Percentiles rank a stretch among this genome's conserved stretches.
These are phyloP conservation scores for Tetratostichococcus sp. DNA, from an alignment of 139 green algal species.

Conservation along the genomic window DNA sequence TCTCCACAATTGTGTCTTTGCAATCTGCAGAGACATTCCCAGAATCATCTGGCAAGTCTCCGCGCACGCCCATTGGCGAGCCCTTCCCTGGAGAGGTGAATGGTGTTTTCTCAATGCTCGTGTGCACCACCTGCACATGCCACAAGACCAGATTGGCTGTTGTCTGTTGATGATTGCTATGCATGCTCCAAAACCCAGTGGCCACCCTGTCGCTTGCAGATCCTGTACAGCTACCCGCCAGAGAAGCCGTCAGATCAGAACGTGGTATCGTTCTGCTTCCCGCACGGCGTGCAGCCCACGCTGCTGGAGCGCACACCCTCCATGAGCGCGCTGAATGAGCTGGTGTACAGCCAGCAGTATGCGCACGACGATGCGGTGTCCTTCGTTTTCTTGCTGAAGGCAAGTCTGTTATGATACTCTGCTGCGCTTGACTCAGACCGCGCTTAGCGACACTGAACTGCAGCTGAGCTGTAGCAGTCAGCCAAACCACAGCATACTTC, in stretches of 20 bases:
- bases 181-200: too few relatives aligned
- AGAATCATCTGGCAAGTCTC: background rate
- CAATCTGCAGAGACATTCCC: background rate
- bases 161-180: too few relatives aligned
- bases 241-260: conserved; percentile 23
- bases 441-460: too few relatives aligned
- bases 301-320: conserved; percentile 63
- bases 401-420: background rate
- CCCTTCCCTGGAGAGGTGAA: background rate
- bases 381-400: conserved; percentile 78
- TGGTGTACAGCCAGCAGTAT: conserved; percentile 66
- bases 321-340: conserved; percentile 63
- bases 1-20: too few relatives aligned
- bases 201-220: too few relatives aligned
- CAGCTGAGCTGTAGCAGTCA: too few relatives aligned
- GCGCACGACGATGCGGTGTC: conserved; percentile 44
- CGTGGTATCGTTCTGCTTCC: conserved; percentile 76
- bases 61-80: background rate
- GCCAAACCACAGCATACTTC: too few relatives aligned
- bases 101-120: too few relatives aligned
- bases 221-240: conserved; percentile 57
- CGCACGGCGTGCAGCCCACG: conserved; percentile 52
- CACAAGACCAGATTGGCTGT: too few relatives aligned
- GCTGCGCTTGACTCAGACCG: too few relatives aligned
- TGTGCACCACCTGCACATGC: background rate